Evolutionary conservation across 768 basidiomycete species (phyloP), one percentile per base, ranked within the genome.

Genomic region (Naematelia aurantialba): DNA sequence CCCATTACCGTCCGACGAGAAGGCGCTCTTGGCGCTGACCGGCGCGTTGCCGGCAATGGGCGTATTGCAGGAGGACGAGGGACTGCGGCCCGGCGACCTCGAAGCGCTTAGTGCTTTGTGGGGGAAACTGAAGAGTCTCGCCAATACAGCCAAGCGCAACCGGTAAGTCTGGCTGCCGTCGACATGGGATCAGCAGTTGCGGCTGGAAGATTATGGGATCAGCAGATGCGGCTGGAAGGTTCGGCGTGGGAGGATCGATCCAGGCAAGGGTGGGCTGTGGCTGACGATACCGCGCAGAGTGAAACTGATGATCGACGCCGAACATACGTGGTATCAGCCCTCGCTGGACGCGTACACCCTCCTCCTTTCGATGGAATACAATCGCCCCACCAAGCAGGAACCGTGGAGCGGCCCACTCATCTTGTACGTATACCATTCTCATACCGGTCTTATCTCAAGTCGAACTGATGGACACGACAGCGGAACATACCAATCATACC

Each of bases 401-500:
- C 51, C 56, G 12, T 65, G 60, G 59, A 48, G 42, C 22, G 68
- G 68, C 13, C 69, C 71, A 22, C 55, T 73, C 21, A 65, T 74
- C 53, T 74, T 62, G 69, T 73, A 47, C 29, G 70, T 59, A 26
- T 30, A 29, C 12, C 11, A 39, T n/a, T n/a, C 30, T 57, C 21
- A 25, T n/a, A 19, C 25, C 27, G 4, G 30, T 49, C 29, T 45
- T 52, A 19, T 53, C 30, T 39, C 24, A 29, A 21, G 57, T 54
- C 58, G 48, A 63, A 39, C 34, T 39, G 17, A 39, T 22, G 53
- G 45, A 48, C 29, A 3, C 1, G 12, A 2, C 1, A 92, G 92
- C 74, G 86, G 83, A 1, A 96, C 92, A 0, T 91, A 86, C 78
- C 92, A 97, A 72, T 87, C 90, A 0, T 96, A 94, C 77, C 83